Base-by-base conservation (phyloP, 2,329 filamentous ascomycete genomes). In the Ceratocystis cacaofunesta region DNA sequence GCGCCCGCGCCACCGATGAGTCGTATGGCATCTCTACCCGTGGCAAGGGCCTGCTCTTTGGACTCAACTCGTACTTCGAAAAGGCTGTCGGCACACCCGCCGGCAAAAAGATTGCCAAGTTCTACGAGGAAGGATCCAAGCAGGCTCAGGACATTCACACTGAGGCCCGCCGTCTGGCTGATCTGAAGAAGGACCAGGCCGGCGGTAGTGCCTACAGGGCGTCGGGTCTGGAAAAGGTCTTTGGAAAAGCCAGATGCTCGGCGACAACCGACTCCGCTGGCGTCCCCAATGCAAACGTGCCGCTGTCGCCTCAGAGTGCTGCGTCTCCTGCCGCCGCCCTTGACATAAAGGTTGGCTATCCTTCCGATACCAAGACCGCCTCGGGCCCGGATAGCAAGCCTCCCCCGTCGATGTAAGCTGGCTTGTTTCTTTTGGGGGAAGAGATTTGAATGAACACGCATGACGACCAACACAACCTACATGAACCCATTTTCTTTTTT, bases 101-200 rank as follows among this genome's bases (percentile, higher is more conserved):
- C 1, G 94, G 94, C 70, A 85, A 92, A 79, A 90, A 88, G 77
- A 78, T 99, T 68, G 88, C 89, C 70, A 80, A 86, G 69, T 99
- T 99, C 78, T 99, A 99, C 78, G 82, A 86, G 6, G 81, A 90
- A 70, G 84, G 89, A 69, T 86, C 88, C 74, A 90, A 90, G 78
- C 92, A 97, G 77, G 91, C 96, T 41, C 82, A 90, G 71, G 94
- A 99, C 74, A 94, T 99, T 60, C 94, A 99, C 77, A 82, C 81
- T 68, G 94, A 99, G 81, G 94, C 94, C 41, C 83, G 87, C 69
- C 86, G 94, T 70, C 80, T 99, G 65, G 92, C 92, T 62, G 85
- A 95, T 69, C 76, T 99, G 70, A 96, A 96, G 86, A 86, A 85
- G 74, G 76, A 84, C 68, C 80, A 84, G 74, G 75, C 79, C 58